These are phyloP conservation scores for Caryopteris hybrid DNA, from an alignment of 305 asterid species.

Conservation along the genomic window DNA sequence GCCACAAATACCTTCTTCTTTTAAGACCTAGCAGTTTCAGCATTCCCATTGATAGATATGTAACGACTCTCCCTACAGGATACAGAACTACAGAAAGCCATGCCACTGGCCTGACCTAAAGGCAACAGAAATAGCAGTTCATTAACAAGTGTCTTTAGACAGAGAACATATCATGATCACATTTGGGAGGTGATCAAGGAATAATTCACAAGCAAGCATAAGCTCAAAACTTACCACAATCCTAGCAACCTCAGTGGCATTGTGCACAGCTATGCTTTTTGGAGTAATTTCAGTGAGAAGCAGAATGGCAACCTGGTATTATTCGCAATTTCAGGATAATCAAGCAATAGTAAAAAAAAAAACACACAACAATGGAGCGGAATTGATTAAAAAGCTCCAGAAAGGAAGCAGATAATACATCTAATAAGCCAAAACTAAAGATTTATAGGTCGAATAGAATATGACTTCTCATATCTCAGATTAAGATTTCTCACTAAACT, in stretches of 20 bases:
- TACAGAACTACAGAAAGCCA: conserved; percentile 93
- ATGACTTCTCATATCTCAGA: not conserved
- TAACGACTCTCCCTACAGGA: conserved; percentile 98
- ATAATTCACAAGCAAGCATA: not conserved
- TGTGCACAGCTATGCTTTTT: conserved; percentile 97
- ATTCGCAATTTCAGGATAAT: conserved; percentile 20
- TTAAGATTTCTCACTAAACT: not conserved
- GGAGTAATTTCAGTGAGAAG: conserved; percentile 99
- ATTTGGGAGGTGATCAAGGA: not conserved
- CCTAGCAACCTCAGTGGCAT: conserved; percentile 95
- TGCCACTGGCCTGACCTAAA: conserved; percentile 99
- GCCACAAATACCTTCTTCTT: conserved; percentile 70
- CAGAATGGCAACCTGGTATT: conserved; percentile 78
- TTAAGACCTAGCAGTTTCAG: conserved; percentile 91
- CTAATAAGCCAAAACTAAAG: conserved; percentile 1
- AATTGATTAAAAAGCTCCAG: not conserved
- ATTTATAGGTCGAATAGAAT: not conserved
- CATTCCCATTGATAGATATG: conserved; percentile 98
- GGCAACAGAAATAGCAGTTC: conserved; percentile 30
- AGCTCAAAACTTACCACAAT: conserved; percentile 79
- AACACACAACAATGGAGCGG: conserved; percentile 2
- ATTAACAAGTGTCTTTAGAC: conserved; percentile 20
- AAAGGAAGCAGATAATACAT: not conserved
- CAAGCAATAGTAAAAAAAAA: not conserved
- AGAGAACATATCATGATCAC: not conserved